Base-by-base conservation (phyloP, 176 grass and related monocot genomes). In the Cenchrus fungigraminus region DNA sequence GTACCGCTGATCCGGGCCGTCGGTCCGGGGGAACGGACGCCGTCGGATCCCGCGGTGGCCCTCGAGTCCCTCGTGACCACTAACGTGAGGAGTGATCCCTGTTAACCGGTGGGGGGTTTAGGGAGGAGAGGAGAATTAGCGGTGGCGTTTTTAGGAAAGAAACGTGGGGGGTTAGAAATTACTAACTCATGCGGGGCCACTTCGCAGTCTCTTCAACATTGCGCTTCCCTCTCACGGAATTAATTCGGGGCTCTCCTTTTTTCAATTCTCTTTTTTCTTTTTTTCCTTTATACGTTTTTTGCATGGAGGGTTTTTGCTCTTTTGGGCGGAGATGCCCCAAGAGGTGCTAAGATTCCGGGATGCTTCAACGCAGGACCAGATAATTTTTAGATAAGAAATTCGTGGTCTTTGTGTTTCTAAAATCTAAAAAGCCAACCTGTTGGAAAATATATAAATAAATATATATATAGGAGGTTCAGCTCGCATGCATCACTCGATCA, bases 301-400 rank as follows among this genome's bases (percentile, higher is more conserved):
- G 12, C 34, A 58, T 40, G 7, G 42, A 22, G 3, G 50, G 1
- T n/a, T 87, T 89, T 91, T 76, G 65, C 65, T 81, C 20, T 81
- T 71, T 82, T 20, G 31, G 37, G 9, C 16, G 51, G 32, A 13
- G 70, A 88, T 75, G 89, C 82, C 64, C 66, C 16, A 80, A 89
- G 83, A 76, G 83, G 84, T 91, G 87, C 84, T 80, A 54, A 81
- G 81, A 90, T 84, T 91, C 81, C 84, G 73, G 3, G 46, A 47
- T 71, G 65, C 62, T 66, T 83, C 77, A 71, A 74, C 59, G 49
- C 76, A 85, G 42, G 17, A 50, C 91, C 91, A 81, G 81, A 88
- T 78, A 82, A 91, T 65, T 88, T 89, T 90, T 90, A 96, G 94
- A 97, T 94, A 97, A 90, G 19, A 88, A 87, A 58, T 84, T 64